Base-by-base conservation (phyloP, 2,329 filamentous ascomycete genomes). In the Trichoderma brevicompactum region DNA sequence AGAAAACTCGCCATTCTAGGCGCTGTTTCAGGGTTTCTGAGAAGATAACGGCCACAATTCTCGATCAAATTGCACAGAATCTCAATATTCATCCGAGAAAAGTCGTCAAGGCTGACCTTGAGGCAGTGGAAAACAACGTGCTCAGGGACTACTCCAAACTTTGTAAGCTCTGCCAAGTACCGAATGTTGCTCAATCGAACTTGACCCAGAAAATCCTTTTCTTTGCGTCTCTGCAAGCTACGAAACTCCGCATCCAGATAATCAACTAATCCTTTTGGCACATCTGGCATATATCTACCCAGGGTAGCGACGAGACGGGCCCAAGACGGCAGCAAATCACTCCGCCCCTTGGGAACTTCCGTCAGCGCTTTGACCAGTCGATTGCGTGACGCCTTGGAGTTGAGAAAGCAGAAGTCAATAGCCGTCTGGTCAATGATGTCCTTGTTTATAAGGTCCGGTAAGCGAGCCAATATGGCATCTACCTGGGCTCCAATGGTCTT, bases 51-150 rank as follows among this genome's bases (percentile, higher is more conserved):
- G 49, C 95, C 95, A 74, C 96, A 99, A 69, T 98, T 98, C 76
- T 99, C 95, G 23, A 99, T 84, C 34, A 99, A 83, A 73, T 96
- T 96, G 73, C 94, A 96, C 69, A 99, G 94, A 71, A 99, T 97
- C 77, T 99, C 96, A 69, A 99, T 97, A 74, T 99, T 99, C 91
- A 97, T 97, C 67, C 94, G 87, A 2, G 95, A 97, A 74, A 99
- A 99, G 74, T 99, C 95, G 72, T 99, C 95, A 34, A 99, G 81
- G 70, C 94, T 96, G 76, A 99, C 94, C 77, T 97, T 99, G 72
- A 99, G 87, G 75, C 95, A 99, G 74, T 99, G 95, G 74, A 99
- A 99, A 62, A 99, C 96, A 69, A 99, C 94, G 77, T 99, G 95
- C 77, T 99, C 95, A 0, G 96, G 95, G 8, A 99, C 95, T 38